A percentile compares a stretch with the other conserved stretches of the same genome.
Evolutionary conservation across 2,329 filamentous ascomycete genomes (phyloP).

Genomic region (Aspergillus hiratsukae): DNA sequence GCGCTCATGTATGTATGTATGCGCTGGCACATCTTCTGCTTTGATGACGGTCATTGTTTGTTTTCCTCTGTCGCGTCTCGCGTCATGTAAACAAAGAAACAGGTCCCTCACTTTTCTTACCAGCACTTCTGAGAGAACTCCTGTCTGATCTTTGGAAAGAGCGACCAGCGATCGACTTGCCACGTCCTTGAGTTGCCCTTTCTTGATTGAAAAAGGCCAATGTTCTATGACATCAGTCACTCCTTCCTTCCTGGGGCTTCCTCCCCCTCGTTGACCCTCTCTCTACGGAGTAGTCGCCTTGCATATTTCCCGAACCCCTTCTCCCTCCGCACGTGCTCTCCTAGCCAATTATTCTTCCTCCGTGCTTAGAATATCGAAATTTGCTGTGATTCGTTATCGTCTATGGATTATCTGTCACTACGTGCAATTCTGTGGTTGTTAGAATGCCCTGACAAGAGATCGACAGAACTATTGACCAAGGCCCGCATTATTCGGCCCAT

Average conservation of each 20-base stretch:
- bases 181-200: conserved; percentile 18
- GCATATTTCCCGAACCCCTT: conserved; percentile 2
- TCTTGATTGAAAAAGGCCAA: too few relatives aligned
- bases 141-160: too few relatives aligned
- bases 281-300: conserved; percentile 1
- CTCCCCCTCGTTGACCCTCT: background rate
- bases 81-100: conserved; percentile 7
- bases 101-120: conserved; percentile 3
- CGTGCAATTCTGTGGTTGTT: background rate
- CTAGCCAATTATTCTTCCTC: background rate
- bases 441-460: conserved; percentile 8
- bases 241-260: too few relatives aligned
- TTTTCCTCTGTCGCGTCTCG: background rate
- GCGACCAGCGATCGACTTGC: too few relatives aligned
- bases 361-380: background rate
- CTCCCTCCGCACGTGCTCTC: background rate
- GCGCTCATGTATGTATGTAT: conserved; percentile 5
- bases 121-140: conserved; percentile 7
- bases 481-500: background rate
- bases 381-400: background rate
- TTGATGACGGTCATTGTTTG: background rate
- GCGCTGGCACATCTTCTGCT: conserved; percentile 2
- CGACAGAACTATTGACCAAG: conserved; percentile 14
- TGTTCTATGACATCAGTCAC: conserved; percentile 14
- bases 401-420: background rate